These are phyloP conservation scores for Coemansia sp. DNA, from an alignment of 192 early-diverging fungal species.

Conservation along the genomic window DNA sequence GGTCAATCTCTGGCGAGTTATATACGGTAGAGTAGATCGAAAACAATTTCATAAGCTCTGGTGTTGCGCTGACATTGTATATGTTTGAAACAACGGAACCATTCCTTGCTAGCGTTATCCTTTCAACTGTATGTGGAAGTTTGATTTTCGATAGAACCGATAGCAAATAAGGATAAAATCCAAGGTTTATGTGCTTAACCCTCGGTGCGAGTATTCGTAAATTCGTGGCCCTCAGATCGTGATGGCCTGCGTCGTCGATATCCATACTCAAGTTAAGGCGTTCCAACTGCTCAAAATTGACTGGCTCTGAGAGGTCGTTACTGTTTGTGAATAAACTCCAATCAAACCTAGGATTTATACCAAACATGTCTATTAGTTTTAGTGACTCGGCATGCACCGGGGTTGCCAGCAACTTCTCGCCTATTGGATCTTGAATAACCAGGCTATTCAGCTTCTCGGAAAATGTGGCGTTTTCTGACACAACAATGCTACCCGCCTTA, in stretches of 20 bases:
- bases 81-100: neutral
- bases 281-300: conserved; percentile 1
- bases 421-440: neutral
- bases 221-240: no score
- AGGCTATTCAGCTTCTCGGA: neutral
- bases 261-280: neutral
- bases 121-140: neutral
- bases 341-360: neutral
- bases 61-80: neutral
- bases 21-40: neutral
- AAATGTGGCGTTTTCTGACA: neutral
- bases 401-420: neutral
- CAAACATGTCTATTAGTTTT: conserved; percentile 3
- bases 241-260: neutral
- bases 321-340: neutral
- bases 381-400: neutral
- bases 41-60: neutral
- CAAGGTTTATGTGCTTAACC: neutral
- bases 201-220: conserved; percentile 1
- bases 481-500: conserved; percentile 1
- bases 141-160: conserved; percentile 1
- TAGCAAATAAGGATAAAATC: neutral
- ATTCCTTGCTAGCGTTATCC: conserved; percentile 1
- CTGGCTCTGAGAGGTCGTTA: neutral
- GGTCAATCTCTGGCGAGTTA: neutral